A percentile compares a stretch with the other conserved stretches of the same genome.
phyloP scores from a whole-genome alignment of 192 early-diverging fungal genomes.

The Umbelopsis vinacea region DNA sequence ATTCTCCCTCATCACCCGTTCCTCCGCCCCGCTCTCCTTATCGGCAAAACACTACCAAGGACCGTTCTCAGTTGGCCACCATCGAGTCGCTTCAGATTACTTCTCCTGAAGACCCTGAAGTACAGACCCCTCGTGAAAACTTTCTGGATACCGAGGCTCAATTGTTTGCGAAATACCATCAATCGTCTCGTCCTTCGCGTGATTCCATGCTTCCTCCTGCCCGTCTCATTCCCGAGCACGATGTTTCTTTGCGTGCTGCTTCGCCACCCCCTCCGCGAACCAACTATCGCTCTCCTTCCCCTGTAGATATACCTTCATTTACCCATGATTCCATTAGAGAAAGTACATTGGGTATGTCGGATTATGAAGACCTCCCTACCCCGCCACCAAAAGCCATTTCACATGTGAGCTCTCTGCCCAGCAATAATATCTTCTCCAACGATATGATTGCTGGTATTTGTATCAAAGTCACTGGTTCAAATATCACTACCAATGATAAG shows the following conservation, averaged over 20 bases:
- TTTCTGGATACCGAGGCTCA: constrained; percentile 25
- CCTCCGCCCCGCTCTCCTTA: constrained; percentile 34
- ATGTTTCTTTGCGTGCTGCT: constrained; percentile 24
- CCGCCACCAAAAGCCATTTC: neutral
- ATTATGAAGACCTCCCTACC: constrained; percentile 13
- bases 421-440: neutral
- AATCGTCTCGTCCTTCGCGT: constrained; percentile 6
- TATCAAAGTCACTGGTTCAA: constrained; percentile 52
- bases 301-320: neutral
- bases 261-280: constrained; percentile 5
- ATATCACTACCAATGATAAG: constrained; percentile 76
- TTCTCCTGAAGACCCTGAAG: neutral
- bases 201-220: constrained; percentile 31
- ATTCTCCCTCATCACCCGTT: constrained; percentile 25
- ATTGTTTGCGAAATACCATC: constrained; percentile 27
- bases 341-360: constrained; percentile 8
- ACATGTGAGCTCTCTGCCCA: neutral
- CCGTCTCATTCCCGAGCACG: constrained; percentile 23
- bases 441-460: constrained; percentile 22
- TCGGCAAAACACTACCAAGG: constrained; percentile 24
- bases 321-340: constrained; percentile 18
- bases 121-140: neutral
- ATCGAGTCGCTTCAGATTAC: neutral
- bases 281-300: neutral
- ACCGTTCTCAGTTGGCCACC: constrained; percentile 1